A percentile compares a stretch with the other conserved stretches of the same genome.
Evolutionary conservation across 768 basidiomycete species (phyloP).

Genomic region (Suillus sp.): DNA sequence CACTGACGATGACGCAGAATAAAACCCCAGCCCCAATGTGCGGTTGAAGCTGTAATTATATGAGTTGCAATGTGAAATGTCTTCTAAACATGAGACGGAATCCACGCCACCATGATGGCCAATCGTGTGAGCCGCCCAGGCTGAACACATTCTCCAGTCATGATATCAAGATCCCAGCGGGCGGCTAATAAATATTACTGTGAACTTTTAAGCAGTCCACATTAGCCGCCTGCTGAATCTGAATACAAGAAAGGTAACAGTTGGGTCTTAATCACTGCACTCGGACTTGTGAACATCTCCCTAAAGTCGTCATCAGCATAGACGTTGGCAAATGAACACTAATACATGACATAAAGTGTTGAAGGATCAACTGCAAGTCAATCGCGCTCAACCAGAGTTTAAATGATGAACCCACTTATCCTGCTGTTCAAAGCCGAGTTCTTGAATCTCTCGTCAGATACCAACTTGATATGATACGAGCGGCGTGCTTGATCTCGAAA

Average conservation of each 20-base stretch:
- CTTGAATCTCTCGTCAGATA: background rate
- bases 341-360: background rate
- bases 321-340: too few relatives aligned
- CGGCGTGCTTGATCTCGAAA: background rate
- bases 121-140: background rate
- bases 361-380: background rate
- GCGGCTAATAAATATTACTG: background rate
- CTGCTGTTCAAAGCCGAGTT: background rate
- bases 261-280: background rate
- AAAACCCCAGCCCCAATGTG: background rate
- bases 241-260: background rate
- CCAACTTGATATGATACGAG: background rate
- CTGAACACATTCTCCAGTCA: background rate
- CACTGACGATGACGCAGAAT: too few relatives aligned
- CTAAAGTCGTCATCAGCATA: too few relatives aligned
- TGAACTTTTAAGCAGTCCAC: too few relatives aligned
- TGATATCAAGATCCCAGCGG: background rate
- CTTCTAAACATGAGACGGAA: background rate
- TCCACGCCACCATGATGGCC: background rate
- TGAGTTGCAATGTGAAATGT: background rate
- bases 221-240: background rate
- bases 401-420: background rate
- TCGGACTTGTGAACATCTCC: background rate
- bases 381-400: background rate
- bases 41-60: background rate